Base-by-base conservation (phyloP, 1,139 yeast species). In the Sugiyamaella castrensis region DNA sequence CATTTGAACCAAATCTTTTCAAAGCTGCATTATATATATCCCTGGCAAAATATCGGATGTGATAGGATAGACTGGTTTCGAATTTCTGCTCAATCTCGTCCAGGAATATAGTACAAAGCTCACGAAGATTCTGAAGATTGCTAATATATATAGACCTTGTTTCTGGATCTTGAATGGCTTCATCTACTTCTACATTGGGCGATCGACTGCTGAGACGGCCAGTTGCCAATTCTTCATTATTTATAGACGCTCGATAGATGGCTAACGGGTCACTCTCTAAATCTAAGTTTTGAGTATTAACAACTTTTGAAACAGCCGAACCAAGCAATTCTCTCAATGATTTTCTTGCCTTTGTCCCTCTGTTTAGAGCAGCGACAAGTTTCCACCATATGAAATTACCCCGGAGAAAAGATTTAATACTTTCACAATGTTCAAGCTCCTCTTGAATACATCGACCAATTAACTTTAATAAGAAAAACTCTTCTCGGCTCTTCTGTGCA, bases 181-280 rank as follows among this genome's bases (percentile, higher is more conserved):
- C 76, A 43, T 83, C 84, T 0, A 84, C 81, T 2, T 80, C 64
- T 1, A 81, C 66, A 53, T 58, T 68, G 51, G 73, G 73, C 39
- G 75, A 73, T 54, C 60, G 78, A 74, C 55, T 72, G 66, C 55
- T 79, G 60, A 53, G 59, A 53, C 59, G 64, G 1, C 74, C 74
- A 5, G 72, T 65, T 13, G 64, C 58, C 48, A 72, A 69, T 55
- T 77, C 74, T 48, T 81, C 86, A 43, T 68, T 71, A 26, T 74
- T 74, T 12, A 77, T 69, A 16, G 81, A 56, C 2, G 65, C 63
- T 27, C 72, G 68, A 63, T 83, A 82, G 33, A 71, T 70, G n/a
- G 72, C 69, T 7, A 79, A 66, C 1, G 98, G 98, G 62, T 91
- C 87, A 51, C 92, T 82, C 62, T 91, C 97, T 59, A 88, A 79